Conservation (phyloP, 2,329 filamentous ascomycete species). For the Saccharata proteae region DNA sequence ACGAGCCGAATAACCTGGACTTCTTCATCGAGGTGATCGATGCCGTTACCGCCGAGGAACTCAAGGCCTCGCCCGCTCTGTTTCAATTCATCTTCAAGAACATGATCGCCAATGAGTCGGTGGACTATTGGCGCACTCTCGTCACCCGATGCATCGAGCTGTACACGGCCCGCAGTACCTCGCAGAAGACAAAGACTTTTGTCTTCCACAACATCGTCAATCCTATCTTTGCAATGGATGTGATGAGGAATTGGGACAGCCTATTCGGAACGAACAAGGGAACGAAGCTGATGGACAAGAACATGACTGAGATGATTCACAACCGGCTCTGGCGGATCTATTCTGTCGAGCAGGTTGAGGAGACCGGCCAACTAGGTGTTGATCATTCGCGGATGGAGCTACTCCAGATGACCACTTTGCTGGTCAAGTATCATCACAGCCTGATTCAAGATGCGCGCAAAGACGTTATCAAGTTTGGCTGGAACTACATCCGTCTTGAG, state of each 20-base stretch:
- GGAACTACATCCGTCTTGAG: constrained; percentile 97
- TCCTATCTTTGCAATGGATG: constrained; percentile 91
- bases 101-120: constrained; percentile 72
- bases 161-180: constrained; percentile 65
- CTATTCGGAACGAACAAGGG: constrained; percentile 45
- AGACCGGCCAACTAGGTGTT: constrained; percentile 71
- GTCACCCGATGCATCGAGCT: constrained; percentile 78
- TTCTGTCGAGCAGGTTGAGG: constrained; percentile 56
- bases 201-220: constrained; percentile 86
- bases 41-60: constrained; percentile 67
- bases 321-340: constrained; percentile 72
- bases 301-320: constrained; percentile 81
- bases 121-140: constrained; percentile 74
- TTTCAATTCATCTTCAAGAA: constrained; percentile 73
- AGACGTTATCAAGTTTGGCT: constrained; percentile 97
- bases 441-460: constrained; percentile 86
- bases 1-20: constrained; percentile 65
- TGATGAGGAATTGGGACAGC: constrained; percentile 65
- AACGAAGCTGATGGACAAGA: constrained; percentile 69
- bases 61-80: constrained; percentile 64
- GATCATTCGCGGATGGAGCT: constrained; percentile 95
- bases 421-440: constrained; percentile 87
- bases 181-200: constrained; percentile 88
- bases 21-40: constrained; percentile 77
- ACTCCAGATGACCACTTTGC: constrained; percentile 82